Percentiles rank a stretch among this genome's conserved stretches.
These are phyloP conservation scores for Podospora bellae-mahoneyi DNA, from an alignment of 495 filamentous ascomycete species.

Conservation along the genomic window DNA sequence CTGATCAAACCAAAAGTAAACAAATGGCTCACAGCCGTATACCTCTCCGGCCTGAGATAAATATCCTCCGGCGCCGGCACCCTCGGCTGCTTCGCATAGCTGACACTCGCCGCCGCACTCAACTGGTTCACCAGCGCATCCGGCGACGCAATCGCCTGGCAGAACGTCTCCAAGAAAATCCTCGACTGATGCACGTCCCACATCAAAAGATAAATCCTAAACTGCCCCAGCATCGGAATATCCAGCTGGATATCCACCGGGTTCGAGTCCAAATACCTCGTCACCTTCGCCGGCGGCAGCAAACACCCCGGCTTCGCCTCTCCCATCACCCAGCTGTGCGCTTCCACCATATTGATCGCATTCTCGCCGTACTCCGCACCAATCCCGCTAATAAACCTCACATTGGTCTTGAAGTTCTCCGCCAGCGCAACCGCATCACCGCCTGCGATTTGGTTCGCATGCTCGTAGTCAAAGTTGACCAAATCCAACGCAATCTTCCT, in stretches of 20 bases:
- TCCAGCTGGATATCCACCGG: slow-evolving; percentile 69
- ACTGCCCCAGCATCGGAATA: slow-evolving; percentile 67
- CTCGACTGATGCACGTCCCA: slow-evolving; percentile 51
- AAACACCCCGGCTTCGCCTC: slow-evolving; percentile 56
- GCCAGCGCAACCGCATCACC: slow-evolving; percentile 56
- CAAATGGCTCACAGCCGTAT: slow-evolving; percentile 55
- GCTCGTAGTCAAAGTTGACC: slow-evolving; percentile 64
- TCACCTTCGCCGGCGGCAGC: slow-evolving; percentile 60
- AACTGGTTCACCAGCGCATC: slow-evolving; percentile 49
- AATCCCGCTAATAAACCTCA: slow-evolving; percentile 64
- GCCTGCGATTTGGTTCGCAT: slow-evolving; percentile 56
- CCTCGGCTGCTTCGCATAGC: slow-evolving; percentile 52
- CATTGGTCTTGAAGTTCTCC: slow-evolving; percentile 62
- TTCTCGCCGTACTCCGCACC: slow-evolving; percentile 61
- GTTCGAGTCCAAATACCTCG: slow-evolving; percentile 65
- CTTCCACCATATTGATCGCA: slow-evolving; percentile 48
- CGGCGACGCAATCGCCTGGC: slow-evolving; percentile 39
- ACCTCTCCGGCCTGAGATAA: slow-evolving; percentile 57
- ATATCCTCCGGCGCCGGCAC: slow-evolving; percentile 51
- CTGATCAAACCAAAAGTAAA: slow-evolving; percentile 58
- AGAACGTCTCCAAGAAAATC: slow-evolving; percentile 54
- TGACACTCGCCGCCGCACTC: slow-evolving; percentile 46
- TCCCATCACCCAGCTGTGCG: slow-evolving; percentile 42
- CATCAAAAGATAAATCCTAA: slow-evolving; percentile 63
- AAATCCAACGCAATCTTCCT: slow-evolving; percentile 59